phyloP scores from a whole-genome alignment of 345 rosid genomes.

The Ceriops zippeliana region DNA sequence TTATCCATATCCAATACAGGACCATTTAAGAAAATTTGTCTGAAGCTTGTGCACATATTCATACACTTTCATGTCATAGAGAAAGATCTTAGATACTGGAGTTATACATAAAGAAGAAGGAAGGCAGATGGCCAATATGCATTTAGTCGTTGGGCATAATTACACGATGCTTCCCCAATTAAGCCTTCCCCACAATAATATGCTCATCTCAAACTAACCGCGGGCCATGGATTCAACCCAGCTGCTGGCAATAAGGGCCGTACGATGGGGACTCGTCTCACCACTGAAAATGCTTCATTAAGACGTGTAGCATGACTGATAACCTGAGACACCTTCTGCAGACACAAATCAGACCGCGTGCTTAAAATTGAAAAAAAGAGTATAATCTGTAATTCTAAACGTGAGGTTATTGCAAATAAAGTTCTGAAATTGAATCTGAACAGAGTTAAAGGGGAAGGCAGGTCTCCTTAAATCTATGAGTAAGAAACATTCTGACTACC shows the following conservation, averaged over 20 bases:
- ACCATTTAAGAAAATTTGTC: neutral
- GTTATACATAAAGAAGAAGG: constrained; percentile 6
- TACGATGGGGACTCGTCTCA: constrained; percentile 69
- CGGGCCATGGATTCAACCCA: constrained; percentile 74
- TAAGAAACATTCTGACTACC: too few species aligned
- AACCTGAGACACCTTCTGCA: constrained; percentile 75
- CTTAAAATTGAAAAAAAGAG: neutral
- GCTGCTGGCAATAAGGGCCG: constrained; percentile 67
- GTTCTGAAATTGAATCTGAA: too few species aligned
- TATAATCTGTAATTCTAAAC: too few species aligned
- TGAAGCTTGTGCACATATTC: constrained; percentile 19
- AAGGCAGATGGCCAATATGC: too few species aligned
- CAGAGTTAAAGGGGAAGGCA: too few species aligned
- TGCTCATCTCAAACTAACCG: constrained; percentile 62
- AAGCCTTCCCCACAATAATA: neutral
- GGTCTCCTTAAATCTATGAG: too few species aligned
- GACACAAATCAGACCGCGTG: constrained; percentile 1
- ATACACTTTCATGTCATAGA: constrained; percentile 9
- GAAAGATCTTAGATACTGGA: constrained; percentile 10
- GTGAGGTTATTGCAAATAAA: too few species aligned
- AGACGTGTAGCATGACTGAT: constrained; percentile 67
- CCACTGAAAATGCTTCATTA: constrained; percentile 83
- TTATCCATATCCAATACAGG: neutral
- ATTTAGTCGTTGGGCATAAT: too few species aligned
- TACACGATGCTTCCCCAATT: too few species aligned